A percentile compares a stretch with the other conserved stretches of the same genome.
phyloP scores from a whole-genome alignment of 768 basidiomycete species.

The Exidia glandulosa region DNA sequence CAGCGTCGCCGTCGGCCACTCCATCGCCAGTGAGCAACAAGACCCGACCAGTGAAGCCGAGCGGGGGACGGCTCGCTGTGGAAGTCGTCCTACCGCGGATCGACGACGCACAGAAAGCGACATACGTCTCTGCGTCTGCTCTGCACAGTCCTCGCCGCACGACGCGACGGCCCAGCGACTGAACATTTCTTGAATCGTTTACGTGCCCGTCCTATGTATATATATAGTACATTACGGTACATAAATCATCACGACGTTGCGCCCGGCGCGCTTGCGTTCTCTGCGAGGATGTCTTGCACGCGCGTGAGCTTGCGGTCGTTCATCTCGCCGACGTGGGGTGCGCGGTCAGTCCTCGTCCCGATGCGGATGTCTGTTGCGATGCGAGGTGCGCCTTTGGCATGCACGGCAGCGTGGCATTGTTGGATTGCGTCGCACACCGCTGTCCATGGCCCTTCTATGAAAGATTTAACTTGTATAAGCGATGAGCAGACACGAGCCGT shows the following conservation, averaged over 20 bases:
- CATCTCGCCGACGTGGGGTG: conserved; percentile 49
- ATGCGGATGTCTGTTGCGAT: conserved; percentile 92
- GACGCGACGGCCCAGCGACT: not conserved
- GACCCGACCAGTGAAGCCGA: too few relatives aligned
- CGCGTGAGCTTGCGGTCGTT: conserved; percentile 73
- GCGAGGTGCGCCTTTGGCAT: conserved; percentile 59
- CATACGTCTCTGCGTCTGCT: too few relatives aligned
- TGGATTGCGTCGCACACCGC: conserved; percentile 79
- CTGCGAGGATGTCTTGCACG: conserved; percentile 63
- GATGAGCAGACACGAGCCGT: conserved; percentile 8
- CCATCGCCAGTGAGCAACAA: too few relatives aligned
- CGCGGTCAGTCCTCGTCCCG: conserved; percentile 73
- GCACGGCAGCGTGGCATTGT: conserved; percentile 82
- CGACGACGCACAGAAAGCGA: too few relatives aligned
- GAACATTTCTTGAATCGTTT: not conserved
- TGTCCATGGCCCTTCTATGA: conserved; percentile 73
- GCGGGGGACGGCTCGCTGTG: too few relatives aligned
- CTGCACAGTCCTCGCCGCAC: not conserved
- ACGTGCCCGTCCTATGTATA: not conserved
- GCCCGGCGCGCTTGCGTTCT: too few relatives aligned
- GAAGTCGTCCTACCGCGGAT: too few relatives aligned
- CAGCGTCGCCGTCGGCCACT: too few relatives aligned
- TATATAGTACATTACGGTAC: not conserved
- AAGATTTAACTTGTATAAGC: not conserved
- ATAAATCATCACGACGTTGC: not conserved